Evolutionary conservation across 306 rosid species (phyloP), one percentile per base, ranked within the genome.

Genomic region (Castanopsis chinensis): DNA sequence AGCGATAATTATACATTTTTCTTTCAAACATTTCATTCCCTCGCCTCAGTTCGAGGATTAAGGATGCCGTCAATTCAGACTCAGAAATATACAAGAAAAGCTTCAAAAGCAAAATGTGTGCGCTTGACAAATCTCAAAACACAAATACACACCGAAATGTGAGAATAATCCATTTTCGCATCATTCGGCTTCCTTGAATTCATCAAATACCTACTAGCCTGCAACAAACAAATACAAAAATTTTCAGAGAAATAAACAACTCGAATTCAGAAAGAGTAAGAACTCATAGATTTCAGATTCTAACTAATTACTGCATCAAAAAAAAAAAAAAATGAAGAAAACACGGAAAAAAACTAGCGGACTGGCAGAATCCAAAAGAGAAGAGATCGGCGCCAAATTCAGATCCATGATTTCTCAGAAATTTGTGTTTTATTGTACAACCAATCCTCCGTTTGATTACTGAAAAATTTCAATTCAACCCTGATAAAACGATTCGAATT

Each of bases 101-200:
- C 25, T 15, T 30, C 7, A 33, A 11, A 61, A 19, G 23, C 12
- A 28, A n/a, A 69, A 45, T 23, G 28, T 37, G 69, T 18, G 14
- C 33, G 21, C 7, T 37, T 37, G 43, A 7, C 10, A 37, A 37
- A 41, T 0, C 3, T 17, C 14, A 60, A 69, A 69, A 43, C 3
- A n/a, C 14, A 60, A 69, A 69, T 43, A 71, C 73, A 73, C 78
- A 88, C 98, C 86, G 91, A 86, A 84, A 96, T 94, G 77, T 89
- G 92, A 57, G 99, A 96, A 78, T 90, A 96, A 72, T 96, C 98
- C 91, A 96, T 91, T 87, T 93, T 96, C 35, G 87, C 77, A 85
- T 85, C 93, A 60, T 78, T 55, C 11, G 84, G 77, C 83, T 84
- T 88, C 88, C 98, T 93, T 63, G 88, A 89, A 83, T 91, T 95